Evolutionary conservation across 2,329 filamentous ascomycete species (phyloP), one percentile per base, ranked within the genome.

Genomic region (Mycosphaerella sp.): DNA sequence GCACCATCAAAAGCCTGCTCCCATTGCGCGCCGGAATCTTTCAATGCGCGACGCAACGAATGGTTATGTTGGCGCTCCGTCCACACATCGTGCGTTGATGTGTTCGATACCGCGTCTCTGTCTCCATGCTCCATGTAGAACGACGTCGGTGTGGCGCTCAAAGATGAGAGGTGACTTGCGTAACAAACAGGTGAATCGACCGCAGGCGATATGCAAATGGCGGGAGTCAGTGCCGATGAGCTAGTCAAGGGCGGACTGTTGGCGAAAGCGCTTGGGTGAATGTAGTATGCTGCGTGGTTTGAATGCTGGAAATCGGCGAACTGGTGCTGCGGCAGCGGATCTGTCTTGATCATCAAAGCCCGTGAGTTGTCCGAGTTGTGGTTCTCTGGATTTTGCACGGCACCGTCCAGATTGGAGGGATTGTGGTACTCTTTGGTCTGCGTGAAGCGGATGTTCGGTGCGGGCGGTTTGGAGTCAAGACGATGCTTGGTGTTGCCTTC

Each of bases 1-100:
- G 61, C 58, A 25, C 60, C 62, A 1, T 48, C 18, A 37, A 53
- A 62, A 6, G 57, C 53, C 37, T 62, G 59, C 16, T 56, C 46
- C 47, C 62, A 61, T 3, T 55, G 39, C 48, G 53, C 50, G 10
- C 35, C 41, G 7, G 43, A 47, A 39, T 60, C 54, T 30, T 57
- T 58, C 25, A 60, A 50, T 3, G 53, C 58, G 44, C 52, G 52
- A n/a, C 58, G 54, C 21, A 60, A 49, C 27, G 53, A 47, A 7
- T 44, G 53, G 8, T 43, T 16, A 17, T 55, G 42, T 2, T 35
- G 27, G 10, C 36, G 37, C 54, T 60, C 58, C 7, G 44, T 41
- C 58, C 58, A 60, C n/a, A 56, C 51, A 13, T 51, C 44, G 10
- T 41, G 40, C 17, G 43, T 25, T 32, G 18, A 34, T 7, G 9